Conservation (phyloP, 176 grass and related monocot genomes). For the Cenchrus americanus region DNA sequence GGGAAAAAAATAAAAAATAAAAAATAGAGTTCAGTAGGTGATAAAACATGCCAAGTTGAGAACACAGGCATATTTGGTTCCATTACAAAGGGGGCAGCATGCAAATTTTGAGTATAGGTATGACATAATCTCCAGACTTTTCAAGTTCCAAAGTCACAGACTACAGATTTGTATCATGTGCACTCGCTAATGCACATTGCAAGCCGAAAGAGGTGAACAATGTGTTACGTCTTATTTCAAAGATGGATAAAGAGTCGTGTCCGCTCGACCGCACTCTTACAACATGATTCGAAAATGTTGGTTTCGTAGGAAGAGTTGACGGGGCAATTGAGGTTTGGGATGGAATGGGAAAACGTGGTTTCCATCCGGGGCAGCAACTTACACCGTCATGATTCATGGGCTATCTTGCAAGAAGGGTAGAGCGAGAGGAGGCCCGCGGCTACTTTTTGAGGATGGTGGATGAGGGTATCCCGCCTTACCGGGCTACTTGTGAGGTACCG, state of each 20-base stretch:
- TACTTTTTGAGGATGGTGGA: conserved; percentile 94
- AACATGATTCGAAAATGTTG: conserved; percentile 93
- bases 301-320: conserved; percentile 70
- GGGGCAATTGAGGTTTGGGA: conserved; percentile 78
- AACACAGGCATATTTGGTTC: no score
- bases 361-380: conserved; percentile 69
- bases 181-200: conserved; percentile 70
- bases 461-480: conserved; percentile 88
- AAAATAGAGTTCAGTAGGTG: no score
- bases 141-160: no score
- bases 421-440: conserved; percentile 65
- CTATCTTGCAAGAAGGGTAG: conserved; percentile 80
- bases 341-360: conserved; percentile 80
- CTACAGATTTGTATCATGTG: no score
- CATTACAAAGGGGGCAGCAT: no score
- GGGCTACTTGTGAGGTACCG: conserved; percentile 70
- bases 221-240: conserved; percentile 59
- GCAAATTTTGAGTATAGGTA: no score
- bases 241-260: conserved; percentile 79
- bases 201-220: conserved; percentile 80
- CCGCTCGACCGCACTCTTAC: conserved; percentile 71
- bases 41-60: no score
- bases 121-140: no score
- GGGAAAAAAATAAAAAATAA: no score
- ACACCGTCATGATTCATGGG: conserved; percentile 85